phyloP scores from a whole-genome alignment of 2,329 filamentous ascomycete species.

The Rachicladosporium sp. region DNA sequence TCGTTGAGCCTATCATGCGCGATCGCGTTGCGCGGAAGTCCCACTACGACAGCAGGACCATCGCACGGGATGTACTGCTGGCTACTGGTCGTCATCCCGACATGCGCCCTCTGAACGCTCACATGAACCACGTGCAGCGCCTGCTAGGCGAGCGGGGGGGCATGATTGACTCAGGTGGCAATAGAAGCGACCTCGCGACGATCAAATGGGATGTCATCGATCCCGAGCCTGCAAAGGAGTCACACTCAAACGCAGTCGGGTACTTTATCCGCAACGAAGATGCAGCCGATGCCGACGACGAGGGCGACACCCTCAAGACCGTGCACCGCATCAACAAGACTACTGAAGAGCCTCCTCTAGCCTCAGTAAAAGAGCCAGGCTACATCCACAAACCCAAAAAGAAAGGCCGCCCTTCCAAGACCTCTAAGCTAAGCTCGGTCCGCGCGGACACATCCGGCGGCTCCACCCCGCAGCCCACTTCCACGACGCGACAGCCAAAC shows the following conservation, averaged over 20 bases:
- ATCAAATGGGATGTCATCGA: constrained; percentile 52
- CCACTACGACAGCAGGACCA: constrained; percentile 48
- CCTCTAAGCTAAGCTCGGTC: no score
- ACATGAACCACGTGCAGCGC: constrained; percentile 34
- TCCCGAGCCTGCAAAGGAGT: constrained; percentile 30
- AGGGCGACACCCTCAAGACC: not conserved
- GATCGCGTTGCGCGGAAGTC: constrained; percentile 36
- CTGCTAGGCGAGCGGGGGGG: constrained; percentile 26
- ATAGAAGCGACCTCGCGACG: constrained; percentile 40
- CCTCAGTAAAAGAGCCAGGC: no score
- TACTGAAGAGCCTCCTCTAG: no score
- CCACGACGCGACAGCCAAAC: not conserved
- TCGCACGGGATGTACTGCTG: constrained; percentile 51
- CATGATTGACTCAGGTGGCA: constrained; percentile 27
- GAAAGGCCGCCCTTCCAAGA: no score
- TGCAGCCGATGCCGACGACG: constrained; percentile 22
- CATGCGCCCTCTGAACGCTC: constrained; percentile 46
- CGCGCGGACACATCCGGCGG: no score
- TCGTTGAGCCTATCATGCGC: constrained; percentile 35
- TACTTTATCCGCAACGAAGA: constrained; percentile 14
- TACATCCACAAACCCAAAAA: no score
- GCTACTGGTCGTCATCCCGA: constrained; percentile 49
- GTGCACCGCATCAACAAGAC: no score
- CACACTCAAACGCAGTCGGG: constrained; percentile 14
- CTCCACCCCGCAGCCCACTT: not conserved